These are phyloP conservation scores for Boletales sp. DNA, from an alignment of 768 basidiomycete genomes.

Conservation along the genomic window DNA sequence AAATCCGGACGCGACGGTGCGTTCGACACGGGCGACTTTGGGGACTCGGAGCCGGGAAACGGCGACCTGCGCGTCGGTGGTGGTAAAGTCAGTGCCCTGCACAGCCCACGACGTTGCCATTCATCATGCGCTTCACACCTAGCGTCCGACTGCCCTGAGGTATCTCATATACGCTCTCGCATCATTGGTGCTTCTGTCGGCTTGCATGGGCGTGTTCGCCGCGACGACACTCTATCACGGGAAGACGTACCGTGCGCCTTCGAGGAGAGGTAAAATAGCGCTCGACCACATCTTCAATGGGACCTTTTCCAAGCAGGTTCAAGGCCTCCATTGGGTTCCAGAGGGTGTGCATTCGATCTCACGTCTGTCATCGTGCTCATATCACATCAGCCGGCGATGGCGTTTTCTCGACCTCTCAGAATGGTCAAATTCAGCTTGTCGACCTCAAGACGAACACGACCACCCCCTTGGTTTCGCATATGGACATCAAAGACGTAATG, in stretches of 20 bases:
- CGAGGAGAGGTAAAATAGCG: slow-evolving; percentile 64
- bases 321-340: slow-evolving; percentile 76
- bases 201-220: slow-evolving; percentile 72
- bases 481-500: slow-evolving; percentile 65
- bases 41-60: slow-evolving; percentile 26
- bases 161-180: slow-evolving; percentile 60
- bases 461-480: slow-evolving; percentile 50
- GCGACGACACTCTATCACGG: slow-evolving; percentile 66
- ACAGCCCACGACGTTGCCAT: not conserved
- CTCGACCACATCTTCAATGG: slow-evolving; percentile 94
- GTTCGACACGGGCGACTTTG: slow-evolving; percentile 6
- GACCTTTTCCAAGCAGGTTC: slow-evolving; percentile 58
- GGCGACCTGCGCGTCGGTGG: slow-evolving; percentile 33
- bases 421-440: slow-evolving; percentile 70
- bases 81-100: slow-evolving; percentile 30
- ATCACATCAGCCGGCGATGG: slow-evolving; percentile 80
- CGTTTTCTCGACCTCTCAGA: slow-evolving; percentile 66
- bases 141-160: slow-evolving; percentile 54
- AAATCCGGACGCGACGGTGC: slow-evolving; percentile 32
- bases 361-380: slow-evolving; percentile 2
- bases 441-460: slow-evolving; percentile 77
- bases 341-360: slow-evolving; percentile 59
- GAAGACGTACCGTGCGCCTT: slow-evolving; percentile 40
- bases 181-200: slow-evolving; percentile 58
- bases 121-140: slow-evolving; percentile 6